Conservation (phyloP, 2,329 filamentous ascomycete species). For the Aureobasidium leucospermi region DNA sequence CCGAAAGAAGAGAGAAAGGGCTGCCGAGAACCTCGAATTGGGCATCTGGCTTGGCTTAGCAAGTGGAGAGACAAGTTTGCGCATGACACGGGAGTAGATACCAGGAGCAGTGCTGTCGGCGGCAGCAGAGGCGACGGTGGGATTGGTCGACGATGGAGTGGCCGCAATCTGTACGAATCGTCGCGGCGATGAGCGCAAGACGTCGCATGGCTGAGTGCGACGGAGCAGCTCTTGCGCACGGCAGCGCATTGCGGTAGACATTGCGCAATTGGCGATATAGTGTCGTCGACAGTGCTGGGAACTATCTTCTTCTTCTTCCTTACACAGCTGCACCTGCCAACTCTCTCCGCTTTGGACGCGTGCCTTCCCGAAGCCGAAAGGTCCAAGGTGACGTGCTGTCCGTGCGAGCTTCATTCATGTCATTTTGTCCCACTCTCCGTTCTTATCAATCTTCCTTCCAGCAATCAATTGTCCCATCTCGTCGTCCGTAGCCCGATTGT, state of each 20-base stretch:
- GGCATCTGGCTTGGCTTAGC: conserved; percentile 57
- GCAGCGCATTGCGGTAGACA: conserved; percentile 23
- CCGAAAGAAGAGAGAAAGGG: conserved; percentile 88
- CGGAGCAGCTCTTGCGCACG: conserved; percentile 17
- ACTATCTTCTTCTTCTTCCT: neutral
- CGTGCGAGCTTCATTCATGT: neutral
- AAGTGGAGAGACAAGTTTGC: too few relatives aligned
- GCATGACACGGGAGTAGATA: neutral
- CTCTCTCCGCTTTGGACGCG: neutral
- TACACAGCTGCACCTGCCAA: neutral
- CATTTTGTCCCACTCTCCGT: neutral
- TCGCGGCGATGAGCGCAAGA: conserved; percentile 8
- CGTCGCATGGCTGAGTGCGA: conserved; percentile 18
- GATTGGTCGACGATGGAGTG: conserved; percentile 34
- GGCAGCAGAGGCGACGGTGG: conserved; percentile 20
- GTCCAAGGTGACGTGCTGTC: neutral
- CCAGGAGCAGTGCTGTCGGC: conserved; percentile 6
- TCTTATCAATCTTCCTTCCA: neutral
- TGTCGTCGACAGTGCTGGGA: neutral
- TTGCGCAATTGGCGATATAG: neutral
- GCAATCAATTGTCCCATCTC: neutral
- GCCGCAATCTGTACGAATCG: conserved; percentile 41
- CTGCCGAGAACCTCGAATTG: conserved; percentile 88
- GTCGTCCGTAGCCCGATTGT: neutral
- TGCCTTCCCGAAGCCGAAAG: neutral